Evolutionary conservation across 495 filamentous ascomycete genomes (phyloP), one percentile per base, ranked within the genome.

Genomic region (Aspergillus saccharolyticus): DNA sequence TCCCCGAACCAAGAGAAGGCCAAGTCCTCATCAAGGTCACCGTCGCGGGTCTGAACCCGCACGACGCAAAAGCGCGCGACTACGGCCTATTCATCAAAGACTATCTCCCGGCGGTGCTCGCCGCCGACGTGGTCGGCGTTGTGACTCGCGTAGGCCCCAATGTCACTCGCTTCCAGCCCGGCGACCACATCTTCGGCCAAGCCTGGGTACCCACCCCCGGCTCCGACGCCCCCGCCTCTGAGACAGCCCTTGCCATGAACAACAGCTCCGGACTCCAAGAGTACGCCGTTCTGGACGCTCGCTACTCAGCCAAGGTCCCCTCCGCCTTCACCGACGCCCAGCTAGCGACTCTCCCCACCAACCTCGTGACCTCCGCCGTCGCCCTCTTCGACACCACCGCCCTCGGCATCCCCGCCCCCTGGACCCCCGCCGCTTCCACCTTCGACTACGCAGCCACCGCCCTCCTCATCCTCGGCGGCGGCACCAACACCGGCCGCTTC

Each of bases 391-490:
- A 64, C 20, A n/a, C 53, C 15, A 39, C 4, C 33, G 5, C 7
- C 4, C 30, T 60, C 7, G 43, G 58, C 1, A 46, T 72, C 25
- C 62, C 54, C 0, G 52, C 63, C 2, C 63, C 69, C 1, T 62
- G 61, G 46, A 20, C 19, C 9, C 52, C 59, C 12, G 61, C 54
- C 20, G 53, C 49, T 0, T 49, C 46, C 10, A 52, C 52, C 17
- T 70, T 65, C 19, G 66, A 68, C 44, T 72, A 69, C 53, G 42
- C 52, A 1, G 55, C 44, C 6, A 58, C 50, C 2, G 44, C 50
- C 12, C 43, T 74, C 39, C 58, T 72, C 10, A 64, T 74, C 19
- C 46, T 74, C 30, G 71, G 71, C 14, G 71, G 68, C 8, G 68
- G 63, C 10, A 59, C 62, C 3, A 71, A 69, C 56, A 57, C 53